Base-by-base conservation (phyloP, 2,329 filamentous ascomycete species). In the Fusarium coffeatum region DNA sequence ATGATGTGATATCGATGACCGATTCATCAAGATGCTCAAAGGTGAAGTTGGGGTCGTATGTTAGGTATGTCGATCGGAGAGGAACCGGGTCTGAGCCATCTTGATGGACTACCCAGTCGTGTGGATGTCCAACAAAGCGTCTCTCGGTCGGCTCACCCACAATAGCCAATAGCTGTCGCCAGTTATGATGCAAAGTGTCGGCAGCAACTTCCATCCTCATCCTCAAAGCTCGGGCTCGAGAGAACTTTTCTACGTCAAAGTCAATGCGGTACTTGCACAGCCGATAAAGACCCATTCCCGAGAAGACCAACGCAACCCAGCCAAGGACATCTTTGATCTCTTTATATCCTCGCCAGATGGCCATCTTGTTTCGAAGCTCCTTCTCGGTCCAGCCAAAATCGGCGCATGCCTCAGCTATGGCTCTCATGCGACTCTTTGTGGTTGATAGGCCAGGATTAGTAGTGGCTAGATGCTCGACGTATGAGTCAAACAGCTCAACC, bases 381-480 rank as follows among this genome's bases (percentile, higher is more conserved):
- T 55, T 55, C 15, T 55, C 53, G 6, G n/a, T 37, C 53, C 53
- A 49, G 4, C 30, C 54, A 40, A 56, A 56, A n/a, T 56, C 54
- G 1, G n/a, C 15, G 8, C 54, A 56, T 8, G 54, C 54, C 22
- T 56, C 54, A 10, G 43, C 15, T 28, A 56, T 18, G 12, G 54
- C 54, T 40, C 54, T 56, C 54, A 28, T 56, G 1, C 43, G 54
- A 18, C 23, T 40, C 8, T 50, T 56, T n/a, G 54, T 56, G 3
- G 11, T 1, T 5, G 43, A 56, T 5, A 56, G 23, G 2, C 25
- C 23, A 2, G 54, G 15, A 11, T 40, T 50, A 10, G 43, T 56
- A 11, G 8, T 30, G 15, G 43, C 43, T 11, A 56, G 54, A n/a
- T 56, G 8, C 3, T 50, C 23, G 15, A 30, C 43, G 12, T 56